Base-by-base conservation (phyloP, 2,329 filamentous ascomycete genomes). In the Arthrobotrys sinensis region DNA sequence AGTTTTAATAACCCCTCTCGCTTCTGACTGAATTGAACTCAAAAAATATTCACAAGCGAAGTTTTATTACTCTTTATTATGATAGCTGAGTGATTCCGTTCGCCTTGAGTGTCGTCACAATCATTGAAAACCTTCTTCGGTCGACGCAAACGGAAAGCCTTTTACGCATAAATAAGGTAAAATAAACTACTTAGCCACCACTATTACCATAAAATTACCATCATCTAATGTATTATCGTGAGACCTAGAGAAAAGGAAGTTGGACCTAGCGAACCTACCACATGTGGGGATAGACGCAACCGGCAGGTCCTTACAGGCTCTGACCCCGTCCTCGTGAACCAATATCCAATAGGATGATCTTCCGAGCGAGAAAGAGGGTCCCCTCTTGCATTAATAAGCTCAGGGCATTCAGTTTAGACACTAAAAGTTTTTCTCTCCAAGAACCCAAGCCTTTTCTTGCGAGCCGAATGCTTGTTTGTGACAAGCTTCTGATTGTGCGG, bases 141-240 rank as follows among this genome's bases (percentile, higher is more conserved):
- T 60, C 19, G 55, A 60, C 55, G 55, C 55, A 60, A 60, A 60
- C 55, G 55, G 55, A 60, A 60, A 28, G 3, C 21, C 4, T 28
- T 60, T 60, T 43, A 14, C 12, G 2, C 19, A 24, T 48, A 7
- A 16, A 24, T 60, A 7, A n/a, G 34, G 53, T 60, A 60, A 60
- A 60, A 24, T 60, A 57, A 57, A 38, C 19, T 43, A 40, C 24
- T 60, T 60, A 24, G 32, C 32, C 32, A 57, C 52, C 21, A 40
- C 24, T 4, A 57, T 3, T 53, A 53, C 14, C 28, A 16, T 3
- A 7, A 28, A 43, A 43, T 24, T 43, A 60, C 24, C 36, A 16
- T n/a, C 4, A 3, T 43, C 4, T 60, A 24, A 28, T 14, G 36
- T n/a, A 60, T 43, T 28, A 24, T 60, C 55, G 34, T 28, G 34